These are phyloP conservation scores for Cornus kousa DNA, from an alignment of 148 eudicot genomes.

Conservation along the genomic window DNA sequence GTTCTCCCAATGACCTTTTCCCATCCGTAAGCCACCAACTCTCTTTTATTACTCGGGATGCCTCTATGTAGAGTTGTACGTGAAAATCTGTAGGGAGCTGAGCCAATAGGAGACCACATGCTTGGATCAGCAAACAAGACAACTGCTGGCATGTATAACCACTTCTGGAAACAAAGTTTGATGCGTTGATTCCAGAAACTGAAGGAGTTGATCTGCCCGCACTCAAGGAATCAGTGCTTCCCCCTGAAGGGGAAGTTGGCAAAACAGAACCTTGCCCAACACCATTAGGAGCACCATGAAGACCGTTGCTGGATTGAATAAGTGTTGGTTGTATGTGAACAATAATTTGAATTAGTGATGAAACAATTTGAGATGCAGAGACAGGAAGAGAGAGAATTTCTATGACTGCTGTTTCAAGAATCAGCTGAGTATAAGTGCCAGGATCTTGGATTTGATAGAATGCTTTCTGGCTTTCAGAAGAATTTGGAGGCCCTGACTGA, in stretches of 20 bases:
- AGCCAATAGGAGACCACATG: conserved; percentile 93
- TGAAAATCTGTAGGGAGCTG: conserved; percentile 96
- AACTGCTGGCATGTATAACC: conserved; percentile 92
- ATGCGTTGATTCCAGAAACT: conserved; percentile 63
- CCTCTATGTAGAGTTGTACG: conserved; percentile 76
- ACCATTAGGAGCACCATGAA: conserved; percentile 62
- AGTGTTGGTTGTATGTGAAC: conserved; percentile 92
- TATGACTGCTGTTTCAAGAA: conserved; percentile 95
- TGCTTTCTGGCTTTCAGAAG: conserved; percentile 74
- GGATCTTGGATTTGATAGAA: conserved; percentile 97
- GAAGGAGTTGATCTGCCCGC: conserved; percentile 64
- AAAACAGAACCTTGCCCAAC: conserved; percentile 62
- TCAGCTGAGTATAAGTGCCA: conserved; percentile 86
- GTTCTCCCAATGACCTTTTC: conserved; percentile 68
- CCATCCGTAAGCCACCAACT: conserved; percentile 93
- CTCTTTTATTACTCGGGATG: conserved; percentile 81
- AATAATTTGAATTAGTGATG: conserved; percentile 79
- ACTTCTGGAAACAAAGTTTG: conserved; percentile 80
- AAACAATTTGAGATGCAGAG: conserved; percentile 76
- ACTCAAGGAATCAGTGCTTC: conserved; percentile 92
- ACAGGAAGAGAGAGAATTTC: conserved; percentile 90
- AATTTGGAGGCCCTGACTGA: conserved; percentile 53
- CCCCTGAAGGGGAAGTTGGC: conserved; percentile 98
- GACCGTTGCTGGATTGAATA: conserved; percentile 77
- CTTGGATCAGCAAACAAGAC: conserved; percentile 95